Evolutionary conservation across 1,284 basidiomycete species (phyloP).

Genomic region (Apiotrichum montevideense): DNA sequence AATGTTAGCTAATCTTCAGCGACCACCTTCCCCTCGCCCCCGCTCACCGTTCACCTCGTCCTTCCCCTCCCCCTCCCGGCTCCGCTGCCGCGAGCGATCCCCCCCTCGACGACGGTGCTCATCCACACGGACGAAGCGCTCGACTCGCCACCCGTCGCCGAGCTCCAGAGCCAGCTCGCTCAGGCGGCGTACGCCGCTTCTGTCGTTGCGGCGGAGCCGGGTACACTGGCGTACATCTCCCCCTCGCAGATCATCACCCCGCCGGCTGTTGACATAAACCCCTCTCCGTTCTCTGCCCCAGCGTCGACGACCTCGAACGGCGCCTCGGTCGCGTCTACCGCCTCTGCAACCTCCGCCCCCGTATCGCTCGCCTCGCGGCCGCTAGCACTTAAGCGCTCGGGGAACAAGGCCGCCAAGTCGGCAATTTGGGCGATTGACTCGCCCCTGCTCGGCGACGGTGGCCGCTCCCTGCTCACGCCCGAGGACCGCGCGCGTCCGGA

Average conservation of each 20-base stretch:
- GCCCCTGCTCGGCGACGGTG: slow-evolving; percentile 44
- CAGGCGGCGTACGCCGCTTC: slow-evolving; percentile 25
- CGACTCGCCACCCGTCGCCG: slow-evolving; percentile 3
- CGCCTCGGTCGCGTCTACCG: background rate
- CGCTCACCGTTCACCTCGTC: slow-evolving; percentile 41
- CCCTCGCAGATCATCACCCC: slow-evolving; percentile 13
- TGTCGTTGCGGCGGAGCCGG: slow-evolving; percentile 23
- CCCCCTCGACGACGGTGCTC: slow-evolving; percentile 38
- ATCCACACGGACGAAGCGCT: slow-evolving; percentile 27
- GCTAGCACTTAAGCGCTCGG: slow-evolving; percentile 34
- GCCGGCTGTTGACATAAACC: slow-evolving; percentile 2
- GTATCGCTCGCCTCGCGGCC: slow-evolving; percentile 22
- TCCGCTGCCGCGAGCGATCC: slow-evolving; percentile 34
- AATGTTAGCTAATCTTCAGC: slow-evolving; percentile 21
- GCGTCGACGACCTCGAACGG: background rate
- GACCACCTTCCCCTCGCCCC: slow-evolving; percentile 36
- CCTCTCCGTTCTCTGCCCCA: background rate
- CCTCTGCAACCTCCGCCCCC: slow-evolving; percentile 2
- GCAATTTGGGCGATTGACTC: slow-evolving; percentile 47
- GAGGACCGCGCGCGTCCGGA: slow-evolving; percentile 51
- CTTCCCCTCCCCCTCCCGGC: slow-evolving; percentile 40
- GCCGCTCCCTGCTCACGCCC: slow-evolving; percentile 50
- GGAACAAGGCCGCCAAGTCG: slow-evolving; percentile 37
- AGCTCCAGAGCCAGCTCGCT: slow-evolving; percentile 24
- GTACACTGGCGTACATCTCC: slow-evolving; percentile 33